Evolutionary conservation across 495 filamentous ascomycete species (phyloP), one percentile per base, ranked within the genome.

Genomic region (Lichina pygmaea): DNA sequence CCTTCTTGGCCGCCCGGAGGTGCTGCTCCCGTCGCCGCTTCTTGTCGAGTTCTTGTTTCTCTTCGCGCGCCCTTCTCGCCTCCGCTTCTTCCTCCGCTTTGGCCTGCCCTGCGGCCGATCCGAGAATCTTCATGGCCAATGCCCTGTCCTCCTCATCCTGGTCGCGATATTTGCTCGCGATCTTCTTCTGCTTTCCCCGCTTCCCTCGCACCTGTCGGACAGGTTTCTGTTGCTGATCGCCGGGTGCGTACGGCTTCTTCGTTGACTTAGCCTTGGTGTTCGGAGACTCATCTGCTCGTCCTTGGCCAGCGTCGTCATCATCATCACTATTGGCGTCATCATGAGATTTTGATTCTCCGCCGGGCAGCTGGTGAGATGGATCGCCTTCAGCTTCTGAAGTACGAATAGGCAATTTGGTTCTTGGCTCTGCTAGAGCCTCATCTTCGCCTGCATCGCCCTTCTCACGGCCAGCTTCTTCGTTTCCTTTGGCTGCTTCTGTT

Each of bases 71-170:
- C 24, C 63, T 71, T 66, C 50, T 72, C 68, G 58, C 63, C 49
- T 66, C 67, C 15, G 63, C 66, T 43, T 60, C 61, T 0, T 66
- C 68, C 50, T 68, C 66, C 33, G 65, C 67, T 48, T 68, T 61
- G 13, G 63, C 67, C 33, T 67, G 66, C 51, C 58, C 64, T 1
- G 73, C 71, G 45, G 73, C 63, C 10, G 79, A 75, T 38, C 89
- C 89, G 9, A 93, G 73, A 12, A 94, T 65, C 12, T 71, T 69
- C 55, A 93, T 74, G 46, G 85, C 84, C 1, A 86, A 66, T 34
- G 68, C 72, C 38, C 85, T 80, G 50, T 97, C 89, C 54, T 89
- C 85, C 13, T 91, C 85, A 53, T 93, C 85, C 66, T 97, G 89
- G 53, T 91, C 67, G 33, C 82, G 84, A 58, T 97, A 97, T 60